Percentiles rank a stretch among this genome's conserved stretches.
phyloP scores from a whole-genome alignment of 1,139 yeast species.

The Debaryomycetaceae sp. region DNA sequence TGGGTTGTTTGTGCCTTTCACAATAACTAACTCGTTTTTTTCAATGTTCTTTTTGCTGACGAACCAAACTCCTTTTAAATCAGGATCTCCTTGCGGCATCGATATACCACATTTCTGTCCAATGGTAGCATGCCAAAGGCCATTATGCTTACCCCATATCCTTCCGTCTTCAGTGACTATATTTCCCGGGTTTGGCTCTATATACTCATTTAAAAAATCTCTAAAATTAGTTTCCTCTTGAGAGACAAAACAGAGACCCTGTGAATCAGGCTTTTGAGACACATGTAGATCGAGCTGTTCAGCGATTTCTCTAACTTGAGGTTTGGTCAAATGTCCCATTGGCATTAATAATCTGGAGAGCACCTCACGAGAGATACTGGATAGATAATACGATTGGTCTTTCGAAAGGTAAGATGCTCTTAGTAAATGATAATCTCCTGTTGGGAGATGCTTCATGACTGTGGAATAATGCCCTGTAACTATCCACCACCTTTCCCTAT shows the following conservation, averaged over 20 bases:
- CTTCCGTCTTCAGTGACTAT: constrained; percentile 70
- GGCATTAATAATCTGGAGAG: constrained; percentile 65
- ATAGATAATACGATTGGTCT: constrained; percentile 89
- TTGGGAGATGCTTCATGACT: constrained; percentile 33
- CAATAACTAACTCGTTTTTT: constrained; percentile 74
- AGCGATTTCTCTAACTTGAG: constrained; percentile 71
- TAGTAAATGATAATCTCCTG: constrained; percentile 45
- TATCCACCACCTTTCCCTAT: constrained; percentile 60
- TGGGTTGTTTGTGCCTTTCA: constrained; percentile 64
- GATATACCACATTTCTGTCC: constrained; percentile 81
- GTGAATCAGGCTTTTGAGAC: constrained; percentile 84
- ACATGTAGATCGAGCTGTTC: constrained; percentile 50
- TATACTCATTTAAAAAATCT: constrained; percentile 71
- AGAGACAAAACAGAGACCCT: constrained; percentile 90
- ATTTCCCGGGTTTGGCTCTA: constrained; percentile 70
- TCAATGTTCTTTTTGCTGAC: constrained; percentile 65
- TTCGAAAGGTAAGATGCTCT: constrained; percentile 61
- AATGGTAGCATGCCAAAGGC: constrained; percentile 91
- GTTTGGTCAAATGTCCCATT: constrained; percentile 71
- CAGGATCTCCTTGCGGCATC: constrained; percentile 84
- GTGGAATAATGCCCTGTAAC: constrained; percentile 94
- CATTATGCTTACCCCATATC: constrained; percentile 78
- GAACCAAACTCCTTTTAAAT: constrained; percentile 79
- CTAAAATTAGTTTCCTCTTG: constrained; percentile 70
- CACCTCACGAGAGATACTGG: constrained; percentile 53